Evolutionary conservation across 169 alveolate genomes (phyloP).

Genomic region (Blepharisma undulans): DNA sequence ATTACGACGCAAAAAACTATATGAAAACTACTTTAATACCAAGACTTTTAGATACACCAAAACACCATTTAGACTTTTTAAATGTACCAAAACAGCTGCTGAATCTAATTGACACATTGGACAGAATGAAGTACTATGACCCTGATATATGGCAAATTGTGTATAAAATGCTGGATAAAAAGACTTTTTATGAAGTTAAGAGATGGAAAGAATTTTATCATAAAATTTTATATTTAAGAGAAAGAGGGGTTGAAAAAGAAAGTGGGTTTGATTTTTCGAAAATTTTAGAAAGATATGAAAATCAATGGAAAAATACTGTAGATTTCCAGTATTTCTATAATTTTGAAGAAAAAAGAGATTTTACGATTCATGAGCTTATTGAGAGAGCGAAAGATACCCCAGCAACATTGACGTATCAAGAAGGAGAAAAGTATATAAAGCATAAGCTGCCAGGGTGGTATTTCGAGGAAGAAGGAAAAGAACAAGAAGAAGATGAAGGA

Average conservation of each 20-base stretch:
- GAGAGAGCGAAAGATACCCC: conserved; percentile 17
- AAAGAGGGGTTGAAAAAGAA: not conserved
- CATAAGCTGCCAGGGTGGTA: conserved; percentile 20
- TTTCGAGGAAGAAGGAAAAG: not conserved
- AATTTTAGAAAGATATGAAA: not conserved
- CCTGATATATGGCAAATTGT: not conserved
- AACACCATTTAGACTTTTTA: not conserved
- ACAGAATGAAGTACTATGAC: conserved; percentile 3
- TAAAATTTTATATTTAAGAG: not conserved
- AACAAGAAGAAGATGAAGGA: not conserved
- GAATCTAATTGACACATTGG: not conserved
- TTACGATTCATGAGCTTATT: conserved; percentile 35
- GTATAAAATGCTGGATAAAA: not conserved
- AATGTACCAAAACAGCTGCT: not conserved
- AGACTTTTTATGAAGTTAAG: not conserved
- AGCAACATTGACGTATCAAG: not conserved
- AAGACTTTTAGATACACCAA: not conserved
- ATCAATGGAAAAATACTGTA: not conserved
- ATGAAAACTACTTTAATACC: not conserved
- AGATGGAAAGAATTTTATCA: not conserved
- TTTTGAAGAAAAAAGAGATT: conserved; percentile 38
- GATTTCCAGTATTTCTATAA: conserved; percentile 41
- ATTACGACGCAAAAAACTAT: conserved; percentile 14
- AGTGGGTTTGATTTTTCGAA: not conserved
- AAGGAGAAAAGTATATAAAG: conserved; percentile 30